Percentiles rank a stretch among this genome's conserved stretches.
These are phyloP conservation scores for Scutellaria barbata DNA, from an alignment of 257 asterid species.

Conservation along the genomic window DNA sequence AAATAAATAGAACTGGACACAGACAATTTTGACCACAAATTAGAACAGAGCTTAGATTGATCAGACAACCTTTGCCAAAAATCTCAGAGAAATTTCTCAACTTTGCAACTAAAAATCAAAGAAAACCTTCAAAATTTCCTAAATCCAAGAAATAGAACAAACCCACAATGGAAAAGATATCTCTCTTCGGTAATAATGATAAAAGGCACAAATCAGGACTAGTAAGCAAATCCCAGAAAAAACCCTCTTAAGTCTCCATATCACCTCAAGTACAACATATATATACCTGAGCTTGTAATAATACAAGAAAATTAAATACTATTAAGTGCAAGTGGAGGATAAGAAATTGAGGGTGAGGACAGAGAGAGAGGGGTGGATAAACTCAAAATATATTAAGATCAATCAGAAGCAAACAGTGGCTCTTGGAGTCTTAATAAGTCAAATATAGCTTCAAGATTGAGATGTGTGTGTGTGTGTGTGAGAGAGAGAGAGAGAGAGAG, in stretches of 20 bases:
- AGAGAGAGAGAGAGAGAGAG: not conserved
- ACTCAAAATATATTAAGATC: slow-evolving; percentile 22
- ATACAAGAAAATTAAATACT: slow-evolving; percentile 13
- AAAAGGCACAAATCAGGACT: not conserved
- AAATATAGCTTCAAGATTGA: slow-evolving; percentile 1
- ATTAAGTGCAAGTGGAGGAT: slow-evolving; percentile 22
- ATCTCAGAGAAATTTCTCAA: slow-evolving; percentile 27
- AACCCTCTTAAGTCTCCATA: not conserved
- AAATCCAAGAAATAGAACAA: slow-evolving; percentile 24
- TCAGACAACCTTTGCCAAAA: not conserved
- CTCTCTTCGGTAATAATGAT: not conserved
- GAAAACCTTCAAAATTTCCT: slow-evolving; percentile 2
- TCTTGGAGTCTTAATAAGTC: slow-evolving; percentile 35
- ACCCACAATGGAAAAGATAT: not conserved
- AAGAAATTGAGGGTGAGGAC: not conserved
- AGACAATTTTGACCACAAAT: slow-evolving; percentile 7
- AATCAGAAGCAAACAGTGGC: slow-evolving; percentile 28
- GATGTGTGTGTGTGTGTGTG: no score
- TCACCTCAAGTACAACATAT: no score
- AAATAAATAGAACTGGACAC: slow-evolving; percentile 18
- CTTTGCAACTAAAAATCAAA: slow-evolving; percentile 6
- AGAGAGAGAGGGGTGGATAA: slow-evolving; percentile 38
- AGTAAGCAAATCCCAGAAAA: slow-evolving; percentile 24
- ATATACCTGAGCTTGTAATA: not conserved
- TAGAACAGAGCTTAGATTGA: not conserved